These are phyloP conservation scores for Alternaria arbusti DNA, from an alignment of 2,329 filamentous ascomycete species.

Conservation along the genomic window DNA sequence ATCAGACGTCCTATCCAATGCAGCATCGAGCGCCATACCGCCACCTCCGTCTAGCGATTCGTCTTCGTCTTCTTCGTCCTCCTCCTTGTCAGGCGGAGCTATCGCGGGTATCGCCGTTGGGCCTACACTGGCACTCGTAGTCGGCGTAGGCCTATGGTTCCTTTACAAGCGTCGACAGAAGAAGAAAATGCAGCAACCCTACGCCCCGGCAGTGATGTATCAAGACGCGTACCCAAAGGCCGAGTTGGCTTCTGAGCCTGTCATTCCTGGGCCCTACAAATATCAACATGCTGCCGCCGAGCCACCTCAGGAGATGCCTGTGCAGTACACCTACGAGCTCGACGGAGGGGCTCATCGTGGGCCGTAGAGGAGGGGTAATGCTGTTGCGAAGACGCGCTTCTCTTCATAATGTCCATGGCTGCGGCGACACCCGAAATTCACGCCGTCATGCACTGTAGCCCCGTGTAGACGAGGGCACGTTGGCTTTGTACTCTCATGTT, in stretches of 20 bases:
- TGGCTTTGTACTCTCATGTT: background rate
- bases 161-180: background rate
- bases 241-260: background rate
- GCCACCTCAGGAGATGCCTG: background rate
- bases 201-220: background rate
- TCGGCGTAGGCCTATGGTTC: background rate
- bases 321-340: background rate
- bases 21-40: background rate
- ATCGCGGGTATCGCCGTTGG: background rate
- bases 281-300: background rate
- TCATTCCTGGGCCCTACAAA: background rate
- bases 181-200: background rate
- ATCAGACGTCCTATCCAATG: background rate
- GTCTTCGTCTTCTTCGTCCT: background rate
- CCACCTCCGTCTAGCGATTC: background rate
- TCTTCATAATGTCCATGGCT: background rate
- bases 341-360: background rate
- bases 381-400: background rate
- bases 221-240: background rate
- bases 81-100: background rate
- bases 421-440: background rate
- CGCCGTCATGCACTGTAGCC: background rate
- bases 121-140: background rate
- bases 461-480: background rate
- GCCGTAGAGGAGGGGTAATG: background rate